Evolutionary conservation across 106 monocot species (phyloP).

Genomic region (Amphibolis antarctica): DNA sequence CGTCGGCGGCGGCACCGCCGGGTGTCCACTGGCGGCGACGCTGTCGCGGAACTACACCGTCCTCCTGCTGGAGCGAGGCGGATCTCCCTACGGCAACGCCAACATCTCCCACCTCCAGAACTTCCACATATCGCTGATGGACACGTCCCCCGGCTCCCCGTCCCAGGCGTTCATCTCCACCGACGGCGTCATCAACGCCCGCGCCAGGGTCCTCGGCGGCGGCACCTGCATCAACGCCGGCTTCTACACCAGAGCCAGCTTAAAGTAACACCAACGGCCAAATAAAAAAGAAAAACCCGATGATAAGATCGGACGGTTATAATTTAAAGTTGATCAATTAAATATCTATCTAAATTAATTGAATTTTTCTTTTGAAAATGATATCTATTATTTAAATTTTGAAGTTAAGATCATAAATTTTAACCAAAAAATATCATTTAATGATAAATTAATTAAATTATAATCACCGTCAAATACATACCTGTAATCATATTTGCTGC

Average conservation of each 20-base stretch:
- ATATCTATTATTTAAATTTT: too few relatives aligned
- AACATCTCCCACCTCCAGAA: slow-evolving; percentile 45
- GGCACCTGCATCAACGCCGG: slow-evolving; percentile 66
- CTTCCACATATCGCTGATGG: slow-evolving; percentile 43
- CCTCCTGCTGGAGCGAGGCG: slow-evolving; percentile 48
- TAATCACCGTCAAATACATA: too few relatives aligned
- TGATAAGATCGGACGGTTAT: too few relatives aligned
- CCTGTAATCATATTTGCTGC: too few relatives aligned
- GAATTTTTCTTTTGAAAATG: too few relatives aligned
- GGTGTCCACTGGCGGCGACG: slow-evolving; percentile 62
- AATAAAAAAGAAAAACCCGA: too few relatives aligned
- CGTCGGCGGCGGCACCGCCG: slow-evolving; percentile 61
- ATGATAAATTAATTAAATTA: too few relatives aligned
- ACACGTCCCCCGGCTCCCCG: slow-evolving; percentile 37
- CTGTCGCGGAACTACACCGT: slow-evolving; percentile 48
- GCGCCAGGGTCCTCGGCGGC: slow-evolving; percentile 54
- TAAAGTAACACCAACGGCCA: slow-evolving; percentile 34
- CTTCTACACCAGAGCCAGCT: slow-evolving; percentile 58
- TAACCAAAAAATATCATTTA: too few relatives aligned
- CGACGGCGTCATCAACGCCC: slow-evolving; percentile 60
- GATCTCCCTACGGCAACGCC: slow-evolving; percentile 53
- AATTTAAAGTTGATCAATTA: too few relatives aligned
- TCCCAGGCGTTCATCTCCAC: slow-evolving; percentile 56
- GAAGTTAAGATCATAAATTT: too few relatives aligned
- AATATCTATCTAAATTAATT: too few relatives aligned